phyloP scores from a whole-genome alignment of 2,329 filamentous ascomycete genomes.

The Fusarium sp. region DNA sequence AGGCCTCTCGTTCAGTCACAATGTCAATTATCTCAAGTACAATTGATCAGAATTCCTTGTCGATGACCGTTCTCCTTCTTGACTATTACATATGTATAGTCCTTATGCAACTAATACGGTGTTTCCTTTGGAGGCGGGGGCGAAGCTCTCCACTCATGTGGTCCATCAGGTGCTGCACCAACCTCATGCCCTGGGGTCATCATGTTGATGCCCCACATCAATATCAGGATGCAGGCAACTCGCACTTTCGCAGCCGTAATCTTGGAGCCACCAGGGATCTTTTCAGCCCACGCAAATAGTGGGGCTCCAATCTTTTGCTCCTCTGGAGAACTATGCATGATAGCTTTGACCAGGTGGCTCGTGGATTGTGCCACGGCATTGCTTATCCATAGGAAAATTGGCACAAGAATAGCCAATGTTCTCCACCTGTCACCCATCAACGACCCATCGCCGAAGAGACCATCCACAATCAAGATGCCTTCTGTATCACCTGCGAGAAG shows the following conservation, averaged over 20 bases:
- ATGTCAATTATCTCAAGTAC: no score
- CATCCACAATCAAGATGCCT: slow-evolving; percentile 55
- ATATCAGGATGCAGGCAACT: background rate
- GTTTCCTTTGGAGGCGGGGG: background rate
- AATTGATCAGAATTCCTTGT: no score
- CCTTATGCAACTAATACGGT: background rate
- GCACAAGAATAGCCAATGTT: slow-evolving; percentile 38
- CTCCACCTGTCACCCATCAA: slow-evolving; percentile 41
- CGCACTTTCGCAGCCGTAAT: background rate
- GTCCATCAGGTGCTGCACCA: background rate
- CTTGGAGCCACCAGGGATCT: background rate
- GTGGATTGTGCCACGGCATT: slow-evolving; percentile 37
- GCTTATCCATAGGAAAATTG: slow-evolving; percentile 45
- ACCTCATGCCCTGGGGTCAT: background rate
- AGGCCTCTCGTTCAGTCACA: no score
- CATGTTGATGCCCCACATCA: background rate
- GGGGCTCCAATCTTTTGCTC: background rate
- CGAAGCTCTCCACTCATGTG: background rate
- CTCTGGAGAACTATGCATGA: background rate
- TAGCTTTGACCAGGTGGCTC: background rate
- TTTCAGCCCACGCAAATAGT: background rate
- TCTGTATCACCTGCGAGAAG: slow-evolving; percentile 69
- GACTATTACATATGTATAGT: background rate
- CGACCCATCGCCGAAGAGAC: slow-evolving; percentile 36
- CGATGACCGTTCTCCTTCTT: no score